A percentile compares a stretch with the other conserved stretches of the same genome.
These are phyloP conservation scores for Lactarius sp. DNA, from an alignment of 768 basidiomycete species.

Conservation along the genomic window DNA sequence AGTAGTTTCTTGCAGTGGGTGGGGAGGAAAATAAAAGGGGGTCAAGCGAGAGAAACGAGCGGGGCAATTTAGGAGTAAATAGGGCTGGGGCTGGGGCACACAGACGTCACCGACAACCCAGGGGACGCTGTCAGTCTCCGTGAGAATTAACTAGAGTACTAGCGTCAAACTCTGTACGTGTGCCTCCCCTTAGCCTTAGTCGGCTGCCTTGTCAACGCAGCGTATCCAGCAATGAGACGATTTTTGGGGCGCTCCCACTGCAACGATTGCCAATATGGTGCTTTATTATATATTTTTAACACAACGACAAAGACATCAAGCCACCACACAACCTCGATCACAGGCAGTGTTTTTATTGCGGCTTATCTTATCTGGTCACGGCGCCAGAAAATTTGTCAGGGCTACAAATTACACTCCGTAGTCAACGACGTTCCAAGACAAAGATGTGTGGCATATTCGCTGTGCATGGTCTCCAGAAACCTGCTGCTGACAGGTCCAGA, in stretches of 20 bases:
- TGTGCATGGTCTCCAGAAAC: slow-evolving; percentile 73
- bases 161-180: too few species aligned
- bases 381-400: slow-evolving; percentile 3
- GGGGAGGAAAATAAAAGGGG: background rate
- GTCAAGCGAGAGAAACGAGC: background rate
- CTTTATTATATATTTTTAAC: background rate
- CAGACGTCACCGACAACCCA: slow-evolving; percentile 11
- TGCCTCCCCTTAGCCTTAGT: too few species aligned
- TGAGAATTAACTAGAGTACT: slow-evolving; percentile 1
- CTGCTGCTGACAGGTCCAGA: slow-evolving; percentile 59
- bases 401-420: background rate
- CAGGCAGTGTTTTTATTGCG: background rate
- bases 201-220: too few species aligned
- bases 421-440: background rate
- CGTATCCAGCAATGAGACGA: background rate
- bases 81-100: background rate
- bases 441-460: slow-evolving; percentile 92
- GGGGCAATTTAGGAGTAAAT: background rate
- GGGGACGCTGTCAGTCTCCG: slow-evolving; percentile 1
- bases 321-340: background rate
- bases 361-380: slow-evolving; percentile 16
- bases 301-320: too few species aligned
- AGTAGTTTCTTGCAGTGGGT: background rate
- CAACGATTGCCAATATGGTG: background rate
- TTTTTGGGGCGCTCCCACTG: background rate